A percentile compares a stretch with the other conserved stretches of the same genome.
Conservation (phyloP, 1,139 yeast genomes). For the Lodderomyces oxycetoniae region DNA sequence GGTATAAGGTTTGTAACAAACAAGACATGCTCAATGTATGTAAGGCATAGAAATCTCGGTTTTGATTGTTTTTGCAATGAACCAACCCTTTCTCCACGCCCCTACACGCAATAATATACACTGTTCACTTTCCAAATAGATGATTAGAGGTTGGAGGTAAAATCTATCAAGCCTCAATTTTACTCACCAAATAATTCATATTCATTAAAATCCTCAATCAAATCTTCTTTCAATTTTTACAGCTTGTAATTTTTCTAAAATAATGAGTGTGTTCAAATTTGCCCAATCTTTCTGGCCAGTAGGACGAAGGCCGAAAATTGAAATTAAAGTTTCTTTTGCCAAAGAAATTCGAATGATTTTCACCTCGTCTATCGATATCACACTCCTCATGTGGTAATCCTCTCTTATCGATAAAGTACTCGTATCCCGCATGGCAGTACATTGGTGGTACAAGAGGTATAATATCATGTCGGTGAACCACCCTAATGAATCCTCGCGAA, state of each 20-base stretch:
- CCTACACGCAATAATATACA: too few relatives aligned
- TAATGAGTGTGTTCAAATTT: slow-evolving; percentile 34
- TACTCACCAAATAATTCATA: too few relatives aligned
- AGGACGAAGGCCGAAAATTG: slow-evolving; percentile 11
- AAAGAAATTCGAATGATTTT: slow-evolving; percentile 7
- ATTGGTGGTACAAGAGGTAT: slow-evolving; percentile 58
- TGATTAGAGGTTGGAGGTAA: too few relatives aligned
- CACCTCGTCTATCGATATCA: slow-evolving; percentile 27
- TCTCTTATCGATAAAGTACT: slow-evolving; percentile 40
- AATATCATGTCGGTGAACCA: slow-evolving; percentile 52
- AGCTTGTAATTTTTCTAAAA: slow-evolving; percentile 31
- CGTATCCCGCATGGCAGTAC: slow-evolving; percentile 47
- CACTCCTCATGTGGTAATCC: slow-evolving; percentile 42
- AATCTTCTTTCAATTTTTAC: slow-evolving; percentile 21
- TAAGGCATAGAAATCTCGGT: slow-evolving; percentile 11
- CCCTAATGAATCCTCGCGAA: slow-evolving; percentile 39
- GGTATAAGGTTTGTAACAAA: slow-evolving; percentile 52
- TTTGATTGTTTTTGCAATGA: too few relatives aligned
- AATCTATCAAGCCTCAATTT: too few relatives aligned
- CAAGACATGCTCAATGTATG: slow-evolving; percentile 45
- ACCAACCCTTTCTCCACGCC: too few relatives aligned
- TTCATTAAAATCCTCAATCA: too few relatives aligned
- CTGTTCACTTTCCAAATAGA: too few relatives aligned
- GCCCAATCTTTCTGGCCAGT: slow-evolving; percentile 25
- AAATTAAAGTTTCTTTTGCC: slow-evolving; percentile 5